A percentile compares a stretch with the other conserved stretches of the same genome.
Evolutionary conservation across 306 rosid genomes (phyloP).

Genomic region (Cucurbita pepo): DNA sequence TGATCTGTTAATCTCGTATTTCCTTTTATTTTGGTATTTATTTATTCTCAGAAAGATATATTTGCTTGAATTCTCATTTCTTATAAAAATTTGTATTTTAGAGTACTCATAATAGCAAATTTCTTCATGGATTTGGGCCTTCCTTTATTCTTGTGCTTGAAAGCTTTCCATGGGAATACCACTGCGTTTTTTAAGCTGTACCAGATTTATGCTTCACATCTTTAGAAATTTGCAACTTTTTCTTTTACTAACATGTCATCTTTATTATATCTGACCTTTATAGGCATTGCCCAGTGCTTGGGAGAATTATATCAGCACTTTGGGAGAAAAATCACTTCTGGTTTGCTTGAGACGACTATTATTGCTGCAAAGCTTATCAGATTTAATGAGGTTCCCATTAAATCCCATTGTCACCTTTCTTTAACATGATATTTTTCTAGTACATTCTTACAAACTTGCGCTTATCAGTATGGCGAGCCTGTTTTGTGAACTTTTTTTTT

Average conservation of each 20-base stretch:
- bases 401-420: conserved; percentile 7
- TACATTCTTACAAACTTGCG: neutral
- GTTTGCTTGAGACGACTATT: conserved; percentile 72
- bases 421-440: neutral
- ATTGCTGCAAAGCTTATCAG: conserved; percentile 72
- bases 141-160: neutral
- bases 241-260: neutral
- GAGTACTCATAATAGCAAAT: neutral
- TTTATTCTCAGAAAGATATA: neutral
- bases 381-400: conserved; percentile 44
- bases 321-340: conserved; percentile 87
- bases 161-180: neutral
- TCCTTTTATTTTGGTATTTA: neutral
- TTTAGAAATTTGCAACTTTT: neutral
- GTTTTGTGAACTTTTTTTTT: neutral
- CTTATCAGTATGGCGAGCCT: neutral
- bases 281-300: conserved; percentile 85
- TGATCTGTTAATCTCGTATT: neutral
- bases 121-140: neutral
- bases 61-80: neutral
- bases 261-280: neutral
- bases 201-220: conserved; percentile 2
- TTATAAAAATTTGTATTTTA: neutral
- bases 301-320: conserved; percentile 83
- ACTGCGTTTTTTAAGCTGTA: neutral